Percentiles rank a stretch among this genome's conserved stretches.
phyloP scores from a whole-genome alignment of 495 filamentous ascomycete species.

The Aspergillus egyptiacus region DNA sequence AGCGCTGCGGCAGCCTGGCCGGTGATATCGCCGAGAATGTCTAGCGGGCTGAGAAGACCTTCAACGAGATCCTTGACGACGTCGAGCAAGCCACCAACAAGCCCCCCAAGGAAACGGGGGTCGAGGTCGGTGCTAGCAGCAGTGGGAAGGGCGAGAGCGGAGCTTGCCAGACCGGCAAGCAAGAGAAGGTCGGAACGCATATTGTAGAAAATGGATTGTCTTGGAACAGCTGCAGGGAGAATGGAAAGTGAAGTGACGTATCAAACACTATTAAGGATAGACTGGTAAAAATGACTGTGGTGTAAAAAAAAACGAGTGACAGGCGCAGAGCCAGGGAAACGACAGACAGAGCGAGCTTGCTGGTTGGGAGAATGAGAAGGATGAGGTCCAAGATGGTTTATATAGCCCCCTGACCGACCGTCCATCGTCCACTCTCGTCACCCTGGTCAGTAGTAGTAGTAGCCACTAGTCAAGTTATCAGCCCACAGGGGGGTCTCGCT shows the following conservation, averaged over 20 bases:
- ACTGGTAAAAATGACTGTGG: slow-evolving; percentile 24
- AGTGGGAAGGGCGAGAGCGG: slow-evolving; percentile 31
- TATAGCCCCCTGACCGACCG: slow-evolving; percentile 34
- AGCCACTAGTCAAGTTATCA: too few species aligned
- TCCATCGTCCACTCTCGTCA: not conserved
- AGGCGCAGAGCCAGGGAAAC: slow-evolving; percentile 21
- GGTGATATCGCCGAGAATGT: slow-evolving; percentile 31
- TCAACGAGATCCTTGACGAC: too few species aligned
- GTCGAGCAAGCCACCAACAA: slow-evolving; percentile 6
- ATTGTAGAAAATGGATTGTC: slow-evolving; percentile 12
- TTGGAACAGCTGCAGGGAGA: slow-evolving; percentile 11
- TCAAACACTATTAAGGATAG: slow-evolving; percentile 33
- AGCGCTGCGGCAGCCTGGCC: slow-evolving; percentile 38
- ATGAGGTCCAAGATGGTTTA: slow-evolving; percentile 31
- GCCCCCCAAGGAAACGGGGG: slow-evolving; percentile 26
- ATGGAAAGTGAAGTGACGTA: slow-evolving; percentile 17
- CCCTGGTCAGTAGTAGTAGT: slow-evolving; percentile 11
- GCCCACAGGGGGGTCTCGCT: slow-evolving; percentile 4
- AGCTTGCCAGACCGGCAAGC: slow-evolving; percentile 38
- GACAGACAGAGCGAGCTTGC: slow-evolving; percentile 21
- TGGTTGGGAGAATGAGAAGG: slow-evolving; percentile 12
- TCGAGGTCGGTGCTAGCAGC: slow-evolving; percentile 25
- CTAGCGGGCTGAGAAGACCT: too few species aligned
- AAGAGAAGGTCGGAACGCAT: slow-evolving; percentile 37
- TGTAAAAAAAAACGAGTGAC: slow-evolving; percentile 23